These are phyloP conservation scores for Plasmodium gallinaceum DNA, from an alignment of 169 alveolate species.

Conservation along the genomic window DNA sequence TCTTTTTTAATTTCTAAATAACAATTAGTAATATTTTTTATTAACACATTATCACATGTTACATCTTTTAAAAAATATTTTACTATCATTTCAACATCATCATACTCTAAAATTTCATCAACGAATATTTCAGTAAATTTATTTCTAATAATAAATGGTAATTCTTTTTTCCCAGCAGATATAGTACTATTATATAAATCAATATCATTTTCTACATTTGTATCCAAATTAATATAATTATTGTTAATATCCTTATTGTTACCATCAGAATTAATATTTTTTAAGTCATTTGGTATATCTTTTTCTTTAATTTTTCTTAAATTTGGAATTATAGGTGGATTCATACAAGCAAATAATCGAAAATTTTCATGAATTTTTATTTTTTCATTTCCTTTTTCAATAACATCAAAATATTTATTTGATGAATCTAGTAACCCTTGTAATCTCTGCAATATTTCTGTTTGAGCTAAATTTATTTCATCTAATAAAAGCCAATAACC, in stretches of 20 bases:
- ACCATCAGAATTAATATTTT: conserved; percentile 35
- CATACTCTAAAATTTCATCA: conserved; percentile 90
- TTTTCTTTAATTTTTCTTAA: conserved; percentile 32
- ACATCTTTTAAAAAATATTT: conserved; percentile 66
- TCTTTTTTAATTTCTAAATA: conserved; percentile 74
- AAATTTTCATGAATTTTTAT: conserved; percentile 94
- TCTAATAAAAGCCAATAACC: conserved; percentile 99
- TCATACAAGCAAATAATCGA: conserved; percentile 98
- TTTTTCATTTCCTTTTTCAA: conserved; percentile 89
- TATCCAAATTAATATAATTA: not conserved
- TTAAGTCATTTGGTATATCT: conserved; percentile 63
- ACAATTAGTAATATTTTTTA: conserved; percentile 78
- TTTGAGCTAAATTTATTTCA: conserved; percentile 99
- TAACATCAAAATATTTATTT: conserved; percentile 80
- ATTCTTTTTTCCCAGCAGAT: conserved; percentile 96
- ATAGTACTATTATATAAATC: conserved; percentile 91
- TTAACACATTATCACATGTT: conserved; percentile 68
- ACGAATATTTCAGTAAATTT: conserved; percentile 96
- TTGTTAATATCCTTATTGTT: not conserved
- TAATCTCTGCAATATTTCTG: conserved; percentile 95
- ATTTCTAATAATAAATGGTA: conserved; percentile 94
- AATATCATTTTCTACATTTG: conserved; percentile 47
- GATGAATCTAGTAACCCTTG: conserved; percentile 49
- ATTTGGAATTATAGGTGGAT: conserved; percentile 94
- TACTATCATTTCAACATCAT: conserved; percentile 81